Conservation (phyloP, 768 basidiomycete species). For the Kwoniella pini region DNA sequence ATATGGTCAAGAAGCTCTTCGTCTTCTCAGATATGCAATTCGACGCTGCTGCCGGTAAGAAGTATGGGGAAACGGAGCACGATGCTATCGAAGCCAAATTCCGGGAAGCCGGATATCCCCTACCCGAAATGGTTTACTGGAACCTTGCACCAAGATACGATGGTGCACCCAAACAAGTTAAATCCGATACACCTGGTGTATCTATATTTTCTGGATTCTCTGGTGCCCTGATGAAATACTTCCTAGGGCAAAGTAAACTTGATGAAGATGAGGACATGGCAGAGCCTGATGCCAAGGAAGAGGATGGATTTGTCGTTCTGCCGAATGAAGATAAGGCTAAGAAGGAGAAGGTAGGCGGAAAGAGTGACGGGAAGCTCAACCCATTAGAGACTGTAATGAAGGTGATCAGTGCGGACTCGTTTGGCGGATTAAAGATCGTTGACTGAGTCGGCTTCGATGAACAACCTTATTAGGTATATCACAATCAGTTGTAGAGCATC, state of each 20-base stretch:
- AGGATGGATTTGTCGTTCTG: conserved; percentile 2
- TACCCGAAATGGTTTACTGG: conserved; percentile 76
- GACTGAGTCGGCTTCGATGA: conserved; percentile 13
- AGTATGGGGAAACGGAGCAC: conserved; percentile 64
- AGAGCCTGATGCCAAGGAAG: conserved; percentile 10
- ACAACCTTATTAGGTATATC: neutral
- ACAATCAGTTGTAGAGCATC: neutral
- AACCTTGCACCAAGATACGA: conserved; percentile 56
- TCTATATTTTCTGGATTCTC: conserved; percentile 72
- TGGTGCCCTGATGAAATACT: conserved; percentile 69
- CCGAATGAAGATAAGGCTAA: neutral
- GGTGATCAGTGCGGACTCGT: conserved; percentile 25
- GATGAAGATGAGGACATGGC: conserved; percentile 16
- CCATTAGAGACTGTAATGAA: conserved; percentile 25
- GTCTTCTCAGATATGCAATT: conserved; percentile 82
- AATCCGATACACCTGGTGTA: conserved; percentile 63
- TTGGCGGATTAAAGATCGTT: conserved; percentile 24
- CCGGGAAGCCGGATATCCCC: conserved; percentile 65
- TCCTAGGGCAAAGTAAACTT: conserved; percentile 58
- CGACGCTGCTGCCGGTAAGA: conserved; percentile 54
- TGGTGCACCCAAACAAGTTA: conserved; percentile 59
- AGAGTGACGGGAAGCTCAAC: conserved; percentile 22
- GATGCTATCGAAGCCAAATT: conserved; percentile 63
- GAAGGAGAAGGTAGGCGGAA: neutral
- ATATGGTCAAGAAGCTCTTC: conserved; percentile 75